Percentiles rank a stretch among this genome's conserved stretches.
These are phyloP conservation scores for Boletus tylopilopsis DNA, from an alignment of 768 basidiomycete species.

Conservation along the genomic window DNA sequence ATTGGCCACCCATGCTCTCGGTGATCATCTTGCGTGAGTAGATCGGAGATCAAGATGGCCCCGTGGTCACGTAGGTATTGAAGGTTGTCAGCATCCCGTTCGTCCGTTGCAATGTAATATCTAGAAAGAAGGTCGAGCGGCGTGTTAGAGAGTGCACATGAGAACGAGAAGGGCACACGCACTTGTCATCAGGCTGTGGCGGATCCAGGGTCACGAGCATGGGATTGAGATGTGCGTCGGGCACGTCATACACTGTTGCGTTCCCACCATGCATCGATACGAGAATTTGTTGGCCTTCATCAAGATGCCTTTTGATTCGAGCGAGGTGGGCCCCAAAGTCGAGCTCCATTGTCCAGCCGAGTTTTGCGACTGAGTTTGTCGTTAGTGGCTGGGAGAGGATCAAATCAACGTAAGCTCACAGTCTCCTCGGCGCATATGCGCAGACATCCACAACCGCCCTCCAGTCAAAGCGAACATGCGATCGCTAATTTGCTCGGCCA, in stretches of 20 bases:
- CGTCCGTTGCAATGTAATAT: constrained; percentile 40
- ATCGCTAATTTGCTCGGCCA: constrained; percentile 29
- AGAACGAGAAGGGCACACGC: neutral
- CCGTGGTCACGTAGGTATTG: constrained; percentile 32
- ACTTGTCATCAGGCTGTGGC: constrained; percentile 24
- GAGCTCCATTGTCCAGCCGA: constrained; percentile 34
- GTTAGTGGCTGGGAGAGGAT: neutral
- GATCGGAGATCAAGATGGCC: constrained; percentile 39
- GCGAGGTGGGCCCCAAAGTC: constrained; percentile 31
- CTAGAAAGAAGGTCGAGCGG: constrained; percentile 9
- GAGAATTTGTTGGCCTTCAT: constrained; percentile 14
- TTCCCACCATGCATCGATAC: constrained; percentile 19
- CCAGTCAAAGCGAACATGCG: constrained; percentile 29
- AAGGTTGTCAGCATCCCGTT: constrained; percentile 34
- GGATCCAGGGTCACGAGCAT: constrained; percentile 24
- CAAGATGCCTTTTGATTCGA: constrained; percentile 29
- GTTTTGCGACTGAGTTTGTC: constrained; percentile 19
- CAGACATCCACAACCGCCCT: constrained; percentile 41
- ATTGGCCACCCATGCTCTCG: constrained; percentile 39
- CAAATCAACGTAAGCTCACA: constrained; percentile 26
- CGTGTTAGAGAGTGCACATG: neutral
- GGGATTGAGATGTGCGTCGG: constrained; percentile 15
- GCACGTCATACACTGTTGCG: constrained; percentile 19
- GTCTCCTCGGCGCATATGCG: constrained; percentile 44
- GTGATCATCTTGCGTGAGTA: constrained; percentile 41